Conservation (phyloP, 208 protist species). For the Balamuthia mandrillaris region DNA sequence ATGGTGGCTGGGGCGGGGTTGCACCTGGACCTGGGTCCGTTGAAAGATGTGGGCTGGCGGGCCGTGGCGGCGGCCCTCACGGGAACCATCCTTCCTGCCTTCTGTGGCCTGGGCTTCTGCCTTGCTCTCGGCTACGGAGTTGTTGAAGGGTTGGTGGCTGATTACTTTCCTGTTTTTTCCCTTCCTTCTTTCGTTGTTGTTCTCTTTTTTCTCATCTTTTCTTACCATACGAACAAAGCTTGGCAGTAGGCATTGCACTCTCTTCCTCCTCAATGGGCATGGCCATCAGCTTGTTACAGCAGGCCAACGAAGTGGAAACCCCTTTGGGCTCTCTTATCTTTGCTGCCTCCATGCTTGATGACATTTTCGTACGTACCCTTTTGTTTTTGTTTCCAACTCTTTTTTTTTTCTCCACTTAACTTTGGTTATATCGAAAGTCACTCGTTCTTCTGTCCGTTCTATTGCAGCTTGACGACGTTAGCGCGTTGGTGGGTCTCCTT, state of each 20-base stretch:
- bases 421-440: no score
- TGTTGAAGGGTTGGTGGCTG: neutral
- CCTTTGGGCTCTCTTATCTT: conserved; percentile 33
- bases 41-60: neutral
- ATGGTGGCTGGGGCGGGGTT: conserved; percentile 30
- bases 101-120: neutral
- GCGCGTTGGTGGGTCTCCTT: no score
- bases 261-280: conserved; percentile 35
- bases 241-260: conserved; percentile 29
- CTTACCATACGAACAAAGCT: neutral
- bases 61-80: neutral
- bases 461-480: no score
- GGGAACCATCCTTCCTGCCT: neutral
- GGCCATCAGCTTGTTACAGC: conserved; percentile 35
- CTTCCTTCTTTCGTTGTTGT: neutral
- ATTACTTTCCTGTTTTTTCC: neutral
- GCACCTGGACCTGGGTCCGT: neutral
- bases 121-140: neutral
- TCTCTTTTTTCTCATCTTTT: no score
- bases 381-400: neutral
- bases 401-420: no score
- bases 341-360: conserved; percentile 35
- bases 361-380: neutral
- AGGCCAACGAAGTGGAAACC: neutral
- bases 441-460: no score